Conservation (phyloP, 2,329 filamentous ascomycete species). For the Cladophialophora carrionii region DNA sequence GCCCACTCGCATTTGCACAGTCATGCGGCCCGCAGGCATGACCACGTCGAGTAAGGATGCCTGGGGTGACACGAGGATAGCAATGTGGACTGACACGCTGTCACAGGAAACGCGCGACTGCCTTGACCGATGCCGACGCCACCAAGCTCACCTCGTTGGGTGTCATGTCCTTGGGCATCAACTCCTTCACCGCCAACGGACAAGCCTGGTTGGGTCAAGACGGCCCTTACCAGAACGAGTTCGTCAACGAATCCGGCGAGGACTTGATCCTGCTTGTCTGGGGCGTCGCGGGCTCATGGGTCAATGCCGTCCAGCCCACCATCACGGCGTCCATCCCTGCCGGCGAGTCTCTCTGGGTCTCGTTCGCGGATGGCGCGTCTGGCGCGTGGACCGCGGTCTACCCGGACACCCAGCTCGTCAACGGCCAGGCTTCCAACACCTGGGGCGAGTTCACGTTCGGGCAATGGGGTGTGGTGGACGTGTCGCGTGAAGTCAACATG, state of each 20-base stretch:
- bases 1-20: constrained; percentile 28
- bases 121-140: constrained; percentile 29
- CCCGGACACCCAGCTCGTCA: constrained; percentile 34
- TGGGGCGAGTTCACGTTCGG: constrained; percentile 39
- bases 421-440: constrained; percentile 37
- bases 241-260: constrained; percentile 35
- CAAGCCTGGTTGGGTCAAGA: constrained; percentile 34
- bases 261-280: constrained; percentile 37
- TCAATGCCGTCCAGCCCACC: constrained; percentile 36
- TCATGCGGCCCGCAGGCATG: constrained; percentile 31
- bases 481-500: constrained; percentile 40
- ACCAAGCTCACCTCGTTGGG: constrained; percentile 31
- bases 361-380: constrained; percentile 35
- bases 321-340: constrained; percentile 35
- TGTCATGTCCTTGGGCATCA: constrained; percentile 31
- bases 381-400: constrained; percentile 37
- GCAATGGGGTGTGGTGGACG: constrained; percentile 36
- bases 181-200: constrained; percentile 28
- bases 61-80: constrained; percentile 14
- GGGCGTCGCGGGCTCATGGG: constrained; percentile 38
- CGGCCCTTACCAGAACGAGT: constrained; percentile 36
- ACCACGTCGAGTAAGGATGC: constrained; percentile 28
- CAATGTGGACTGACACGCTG: constrained; percentile 20
- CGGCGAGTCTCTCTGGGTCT: constrained; percentile 28
- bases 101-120: constrained; percentile 33